phyloP scores from a whole-genome alignment of 148 eudicot species.

The Polygonum maritimum region DNA sequence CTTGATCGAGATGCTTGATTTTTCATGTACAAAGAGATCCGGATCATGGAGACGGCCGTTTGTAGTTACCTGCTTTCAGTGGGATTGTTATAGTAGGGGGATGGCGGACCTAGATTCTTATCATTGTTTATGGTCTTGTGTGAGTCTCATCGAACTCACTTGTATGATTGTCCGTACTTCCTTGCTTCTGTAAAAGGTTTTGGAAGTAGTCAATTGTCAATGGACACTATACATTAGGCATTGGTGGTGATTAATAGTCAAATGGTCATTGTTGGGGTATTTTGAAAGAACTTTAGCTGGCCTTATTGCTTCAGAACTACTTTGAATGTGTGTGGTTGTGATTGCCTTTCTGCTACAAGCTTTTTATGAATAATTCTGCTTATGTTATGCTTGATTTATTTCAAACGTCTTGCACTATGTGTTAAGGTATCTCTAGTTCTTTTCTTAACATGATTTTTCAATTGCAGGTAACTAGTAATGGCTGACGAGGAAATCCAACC shows the following conservation, averaged over 20 bases:
- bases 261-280: not conserved
- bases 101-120: not conserved
- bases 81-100: not conserved
- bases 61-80: not conserved
- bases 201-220: not conserved
- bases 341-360: not conserved
- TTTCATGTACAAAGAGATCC: not conserved
- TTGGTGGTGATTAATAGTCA: not conserved
- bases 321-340: not conserved
- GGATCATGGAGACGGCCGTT: not conserved
- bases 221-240: not conserved
- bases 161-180: not conserved
- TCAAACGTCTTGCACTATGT: not conserved
- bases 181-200: not conserved
- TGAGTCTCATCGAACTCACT: not conserved
- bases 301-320: not conserved
- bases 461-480: constrained; percentile 20
- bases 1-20: not conserved
- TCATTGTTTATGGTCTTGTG: not conserved
- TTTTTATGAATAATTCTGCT: not conserved
- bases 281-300: not conserved
- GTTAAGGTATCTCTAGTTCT: not conserved
- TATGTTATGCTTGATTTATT: not conserved
- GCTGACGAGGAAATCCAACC: constrained; percentile 44
- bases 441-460: not conserved